These are phyloP conservation scores for Chlorencoelia australis DNA, from an alignment of 2,329 filamentous ascomycete genomes.

Conservation along the genomic window DNA sequence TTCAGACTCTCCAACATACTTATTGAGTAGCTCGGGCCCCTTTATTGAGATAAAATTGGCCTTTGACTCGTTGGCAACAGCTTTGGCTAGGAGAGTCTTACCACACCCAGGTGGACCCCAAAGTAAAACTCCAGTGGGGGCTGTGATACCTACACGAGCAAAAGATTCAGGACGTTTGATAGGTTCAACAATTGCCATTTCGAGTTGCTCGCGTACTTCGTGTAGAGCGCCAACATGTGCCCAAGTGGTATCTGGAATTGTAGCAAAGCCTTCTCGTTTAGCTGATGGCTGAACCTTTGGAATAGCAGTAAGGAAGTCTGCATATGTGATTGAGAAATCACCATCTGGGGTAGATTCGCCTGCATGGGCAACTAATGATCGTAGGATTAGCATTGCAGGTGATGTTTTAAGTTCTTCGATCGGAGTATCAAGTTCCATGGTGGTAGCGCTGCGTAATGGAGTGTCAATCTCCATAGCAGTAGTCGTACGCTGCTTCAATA, in stretches of 20 bases:
- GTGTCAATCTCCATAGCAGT: conserved; percentile 27
- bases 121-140: conserved; percentile 78
- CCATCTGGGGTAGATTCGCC: conserved; percentile 39
- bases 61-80: conserved; percentile 87
- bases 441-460: conserved; percentile 10
- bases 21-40: conserved; percentile 91
- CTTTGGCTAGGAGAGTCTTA: conserved; percentile 92
- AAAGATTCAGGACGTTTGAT: conserved; percentile 77
- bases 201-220: conserved; percentile 69
- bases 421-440: conserved; percentile 26
- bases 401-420: conserved; percentile 8
- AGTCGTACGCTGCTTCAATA: conserved; percentile 21
- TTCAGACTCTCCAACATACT: conserved; percentile 95
- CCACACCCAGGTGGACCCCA: conserved; percentile 97
- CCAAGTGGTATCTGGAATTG: conserved; percentile 90
- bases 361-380: conserved; percentile 43
- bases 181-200: conserved; percentile 78
- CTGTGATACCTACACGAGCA: conserved; percentile 64
- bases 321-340: conserved; percentile 51
- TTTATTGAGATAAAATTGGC: conserved; percentile 99
- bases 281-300: conserved; percentile 69
- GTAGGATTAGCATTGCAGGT: conserved; percentile 33
- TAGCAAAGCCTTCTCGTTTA: conserved; percentile 89
- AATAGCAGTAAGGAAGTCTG: conserved; percentile 65
- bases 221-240: conserved; percentile 78